A percentile compares a stretch with the other conserved stretches of the same genome.
phyloP scores from a whole-genome alignment of 768 basidiomycete genomes.

The Mycena leptocephala region DNA sequence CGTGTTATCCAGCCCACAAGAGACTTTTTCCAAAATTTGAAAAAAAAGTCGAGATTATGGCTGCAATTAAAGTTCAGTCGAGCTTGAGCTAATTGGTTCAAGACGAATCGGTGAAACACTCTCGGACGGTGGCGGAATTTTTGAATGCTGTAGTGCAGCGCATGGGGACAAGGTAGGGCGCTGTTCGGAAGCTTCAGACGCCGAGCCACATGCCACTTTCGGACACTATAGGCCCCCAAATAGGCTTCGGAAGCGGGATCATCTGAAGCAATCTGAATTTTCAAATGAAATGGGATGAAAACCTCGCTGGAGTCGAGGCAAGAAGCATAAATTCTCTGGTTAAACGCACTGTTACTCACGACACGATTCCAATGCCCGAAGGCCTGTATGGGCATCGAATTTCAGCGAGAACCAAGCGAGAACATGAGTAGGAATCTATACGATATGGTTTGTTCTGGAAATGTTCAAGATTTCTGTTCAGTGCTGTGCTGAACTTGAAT shows the following conservation, averaged over 20 bases:
- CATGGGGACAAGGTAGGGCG: background rate
- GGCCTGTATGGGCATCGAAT: background rate
- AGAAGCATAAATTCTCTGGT: background rate
- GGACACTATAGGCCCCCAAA: background rate
- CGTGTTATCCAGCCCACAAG: background rate
- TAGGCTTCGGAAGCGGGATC: background rate
- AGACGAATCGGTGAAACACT: slow-evolving; percentile 28
- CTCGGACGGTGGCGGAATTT: background rate
- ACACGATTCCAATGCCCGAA: background rate
- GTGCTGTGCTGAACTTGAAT: slow-evolving; percentile 11
- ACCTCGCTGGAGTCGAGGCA: background rate
- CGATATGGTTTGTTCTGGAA: slow-evolving; percentile 19
- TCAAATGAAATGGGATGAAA: background rate
- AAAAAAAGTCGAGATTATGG: background rate
- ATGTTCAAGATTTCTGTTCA: slow-evolving; percentile 3
- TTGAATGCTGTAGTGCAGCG: slow-evolving; percentile 11
- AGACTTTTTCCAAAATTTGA: background rate
- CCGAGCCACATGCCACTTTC: background rate
- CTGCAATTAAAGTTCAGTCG: slow-evolving; percentile 9
- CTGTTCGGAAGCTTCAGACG: slow-evolving; percentile 15
- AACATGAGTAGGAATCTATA: background rate
- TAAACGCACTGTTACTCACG: background rate
- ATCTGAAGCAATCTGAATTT: background rate
- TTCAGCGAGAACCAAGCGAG: background rate
- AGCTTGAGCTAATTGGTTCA: background rate